Percentiles rank a stretch among this genome's conserved stretches.
phyloP scores from a whole-genome alignment of 148 eudicot species.

The Rhododendron mucronatum region DNA sequence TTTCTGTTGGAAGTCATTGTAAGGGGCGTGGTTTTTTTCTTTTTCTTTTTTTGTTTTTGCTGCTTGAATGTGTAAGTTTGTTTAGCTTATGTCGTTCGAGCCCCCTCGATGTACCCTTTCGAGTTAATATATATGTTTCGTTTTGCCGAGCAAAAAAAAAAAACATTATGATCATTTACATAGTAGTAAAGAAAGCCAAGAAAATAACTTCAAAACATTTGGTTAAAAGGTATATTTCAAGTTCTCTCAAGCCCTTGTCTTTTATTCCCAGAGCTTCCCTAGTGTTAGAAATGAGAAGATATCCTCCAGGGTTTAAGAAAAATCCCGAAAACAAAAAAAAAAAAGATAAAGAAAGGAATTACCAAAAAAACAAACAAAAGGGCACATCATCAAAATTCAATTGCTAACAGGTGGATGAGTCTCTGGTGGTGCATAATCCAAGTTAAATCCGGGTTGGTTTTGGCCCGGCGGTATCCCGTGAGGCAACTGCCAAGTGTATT shows the following conservation, averaged over 20 bases:
- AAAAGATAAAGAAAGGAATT: neutral
- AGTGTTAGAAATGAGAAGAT: neutral
- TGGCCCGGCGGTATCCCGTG: slow-evolving; percentile 15
- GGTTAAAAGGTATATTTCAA: neutral
- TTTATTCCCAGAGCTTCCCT: neutral
- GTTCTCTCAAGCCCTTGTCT: neutral
- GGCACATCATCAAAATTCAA: slow-evolving; percentile 18
- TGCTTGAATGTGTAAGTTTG: too few relatives aligned
- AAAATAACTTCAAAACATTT: neutral
- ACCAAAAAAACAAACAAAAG: neutral
- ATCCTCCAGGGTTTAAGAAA: neutral
- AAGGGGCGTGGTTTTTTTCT: too few relatives aligned
- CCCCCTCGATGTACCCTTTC: too few relatives aligned
- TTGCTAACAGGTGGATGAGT: slow-evolving; percentile 55
- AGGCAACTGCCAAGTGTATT: slow-evolving; percentile 33
- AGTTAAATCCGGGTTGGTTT: slow-evolving; percentile 32
- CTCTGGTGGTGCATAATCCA: slow-evolving; percentile 52
- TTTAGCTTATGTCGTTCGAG: too few relatives aligned
- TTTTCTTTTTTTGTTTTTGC: too few relatives aligned
- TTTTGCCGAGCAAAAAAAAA: too few relatives aligned
- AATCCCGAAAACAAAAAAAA: neutral
- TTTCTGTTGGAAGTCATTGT: too few relatives aligned
- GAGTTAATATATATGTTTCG: too few relatives aligned
- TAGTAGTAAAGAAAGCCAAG: neutral
- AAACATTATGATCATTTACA: neutral